phyloP scores from a whole-genome alignment of 1,284 basidiomycete species.

The Cryptococcus sp. region DNA sequence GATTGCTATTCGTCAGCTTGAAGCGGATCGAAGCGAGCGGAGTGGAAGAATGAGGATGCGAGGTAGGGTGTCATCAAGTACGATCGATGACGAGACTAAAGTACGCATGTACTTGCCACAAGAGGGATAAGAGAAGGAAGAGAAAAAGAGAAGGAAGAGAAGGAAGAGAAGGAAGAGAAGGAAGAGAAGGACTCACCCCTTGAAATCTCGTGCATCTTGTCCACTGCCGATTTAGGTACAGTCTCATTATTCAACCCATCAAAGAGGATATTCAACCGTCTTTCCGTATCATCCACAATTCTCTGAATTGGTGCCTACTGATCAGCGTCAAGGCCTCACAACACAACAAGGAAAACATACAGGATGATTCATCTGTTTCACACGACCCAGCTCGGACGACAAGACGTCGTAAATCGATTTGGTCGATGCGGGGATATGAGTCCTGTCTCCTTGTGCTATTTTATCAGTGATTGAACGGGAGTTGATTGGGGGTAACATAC shows the following conservation, averaged over 20 bases:
- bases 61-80: too few species aligned
- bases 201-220: slow-evolving; percentile 63
- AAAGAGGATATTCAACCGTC: slow-evolving; percentile 79
- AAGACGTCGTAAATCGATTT: slow-evolving; percentile 67
- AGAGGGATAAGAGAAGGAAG: too few species aligned
- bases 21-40: background rate
- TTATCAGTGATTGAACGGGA: background rate
- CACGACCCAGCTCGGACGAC: slow-evolving; percentile 57
- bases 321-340: background rate
- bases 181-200: slow-evolving; percentile 55
- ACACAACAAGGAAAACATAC: slow-evolving; percentile 58
- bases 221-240: slow-evolving; percentile 65
- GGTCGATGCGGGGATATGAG: slow-evolving; percentile 74
- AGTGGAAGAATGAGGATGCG: too few species aligned
- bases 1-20: slow-evolving; percentile 57
- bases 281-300: slow-evolving; percentile 81
- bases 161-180: background rate
- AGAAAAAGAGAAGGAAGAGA: background rate
- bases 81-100: too few species aligned
- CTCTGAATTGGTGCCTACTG: slow-evolving; percentile 71
- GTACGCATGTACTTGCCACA: too few species aligned
- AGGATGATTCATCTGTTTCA: slow-evolving; percentile 63
- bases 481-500: slow-evolving; percentile 55
- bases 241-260: slow-evolving; percentile 90
- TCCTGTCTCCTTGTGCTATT: slow-evolving; percentile 79